Conservation (phyloP, 768 basidiomycete genomes). For the Russula foetens region DNA sequence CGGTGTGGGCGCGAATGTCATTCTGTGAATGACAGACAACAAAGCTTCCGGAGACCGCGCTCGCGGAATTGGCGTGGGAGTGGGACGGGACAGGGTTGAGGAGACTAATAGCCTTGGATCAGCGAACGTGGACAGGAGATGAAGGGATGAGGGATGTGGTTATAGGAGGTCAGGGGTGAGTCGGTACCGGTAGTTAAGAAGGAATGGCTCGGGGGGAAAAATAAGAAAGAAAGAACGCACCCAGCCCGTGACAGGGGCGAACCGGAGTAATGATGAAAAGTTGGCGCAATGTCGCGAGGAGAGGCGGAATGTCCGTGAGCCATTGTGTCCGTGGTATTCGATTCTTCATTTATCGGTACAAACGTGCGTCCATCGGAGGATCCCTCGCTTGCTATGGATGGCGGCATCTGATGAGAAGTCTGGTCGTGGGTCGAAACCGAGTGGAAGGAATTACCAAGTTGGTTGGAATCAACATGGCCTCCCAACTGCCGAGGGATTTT, state of each 20-base stretch:
- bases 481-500: background rate
- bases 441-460: background rate
- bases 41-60: constrained; percentile 11
- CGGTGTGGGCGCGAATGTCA: constrained; percentile 56
- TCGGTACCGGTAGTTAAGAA: background rate
- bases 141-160: background rate
- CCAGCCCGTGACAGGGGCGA: constrained; percentile 27
- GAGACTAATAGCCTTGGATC: constrained; percentile 32
- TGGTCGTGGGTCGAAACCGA: background rate
- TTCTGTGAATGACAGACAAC: constrained; percentile 45
- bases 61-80: constrained; percentile 22
- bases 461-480: background rate
- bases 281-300: constrained; percentile 21
- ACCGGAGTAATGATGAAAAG: constrained; percentile 11
- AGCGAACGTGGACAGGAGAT: background rate
- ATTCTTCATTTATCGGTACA: constrained; percentile 4
- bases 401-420: background rate
- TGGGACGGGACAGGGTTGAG: constrained; percentile 38
- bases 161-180: background rate
- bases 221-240: constrained; percentile 17
- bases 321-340: background rate
- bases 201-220: background rate
- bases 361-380: constrained; percentile 16
- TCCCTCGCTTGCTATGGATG: constrained; percentile 4
- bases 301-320: constrained; percentile 7